Evolutionary conservation across 1,284 basidiomycete species (phyloP).

Genomic region (Tylopilus orsonianus): DNA sequence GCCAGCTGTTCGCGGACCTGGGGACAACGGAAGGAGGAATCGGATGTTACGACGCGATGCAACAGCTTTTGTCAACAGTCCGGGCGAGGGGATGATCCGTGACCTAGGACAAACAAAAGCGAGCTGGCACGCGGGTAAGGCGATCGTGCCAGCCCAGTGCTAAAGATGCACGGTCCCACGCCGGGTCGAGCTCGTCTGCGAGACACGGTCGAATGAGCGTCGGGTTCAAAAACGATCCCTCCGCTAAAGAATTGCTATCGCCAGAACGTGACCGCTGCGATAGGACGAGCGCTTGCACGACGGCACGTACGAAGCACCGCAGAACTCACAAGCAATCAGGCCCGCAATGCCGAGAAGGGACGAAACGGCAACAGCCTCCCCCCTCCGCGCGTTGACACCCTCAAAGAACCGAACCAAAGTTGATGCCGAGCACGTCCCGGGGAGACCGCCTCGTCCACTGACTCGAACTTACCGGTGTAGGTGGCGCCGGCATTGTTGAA

Average conservation of each 20-base stretch:
- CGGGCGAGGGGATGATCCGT: too few species aligned
- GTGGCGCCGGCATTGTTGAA: constrained; percentile 21
- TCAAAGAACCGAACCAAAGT: constrained; percentile 36
- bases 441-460: constrained; percentile 22
- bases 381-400: constrained; percentile 31
- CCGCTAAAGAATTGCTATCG: constrained; percentile 7
- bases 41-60: too few species aligned
- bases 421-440: constrained; percentile 30
- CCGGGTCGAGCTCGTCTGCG: constrained; percentile 18
- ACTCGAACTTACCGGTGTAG: constrained; percentile 11
- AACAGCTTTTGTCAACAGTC: too few species aligned
- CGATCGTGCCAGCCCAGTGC: background rate
- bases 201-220: background rate
- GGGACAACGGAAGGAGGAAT: too few species aligned
- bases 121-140: background rate
- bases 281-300: too few species aligned
- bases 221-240: background rate
- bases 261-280: background rate
- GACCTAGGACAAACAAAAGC: constrained; percentile 1
- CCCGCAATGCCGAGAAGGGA: constrained; percentile 16
- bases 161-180: constrained; percentile 26
- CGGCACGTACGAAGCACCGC: constrained; percentile 12
- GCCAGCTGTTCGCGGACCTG: too few species aligned
- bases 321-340: background rate
- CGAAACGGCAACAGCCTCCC: constrained; percentile 32